A percentile compares a stretch with the other conserved stretches of the same genome.
These are phyloP conservation scores for Tagetes patula DNA, from an alignment of 129 eudicot genomes.

Conservation along the genomic window DNA sequence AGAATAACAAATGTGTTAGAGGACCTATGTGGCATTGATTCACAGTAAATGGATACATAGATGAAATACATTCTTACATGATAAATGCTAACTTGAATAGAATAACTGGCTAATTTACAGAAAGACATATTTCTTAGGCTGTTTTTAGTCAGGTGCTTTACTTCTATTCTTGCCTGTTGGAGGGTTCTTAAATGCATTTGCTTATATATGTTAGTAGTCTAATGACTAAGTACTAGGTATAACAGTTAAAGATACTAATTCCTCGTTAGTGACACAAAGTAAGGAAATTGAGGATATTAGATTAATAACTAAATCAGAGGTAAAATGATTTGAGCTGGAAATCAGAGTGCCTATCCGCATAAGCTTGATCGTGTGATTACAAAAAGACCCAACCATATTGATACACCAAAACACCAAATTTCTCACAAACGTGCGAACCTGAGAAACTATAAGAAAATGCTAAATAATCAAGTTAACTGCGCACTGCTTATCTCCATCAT, in stretches of 20 bases:
- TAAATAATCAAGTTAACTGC: not conserved
- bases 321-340: not conserved
- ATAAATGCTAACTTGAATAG: slow-evolving; percentile 9
- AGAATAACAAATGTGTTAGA: not conserved
- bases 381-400: slow-evolving; percentile 10
- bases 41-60: not conserved
- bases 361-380: not conserved
- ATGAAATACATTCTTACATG: not conserved
- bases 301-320: not conserved
- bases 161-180: not conserved
- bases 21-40: not conserved
- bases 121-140: slow-evolving; percentile 8
- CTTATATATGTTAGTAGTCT: not conserved
- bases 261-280: not conserved
- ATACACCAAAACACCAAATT: slow-evolving; percentile 8
- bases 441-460: not conserved
- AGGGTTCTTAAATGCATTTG: not conserved
- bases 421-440: not conserved
- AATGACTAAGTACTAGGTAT: slow-evolving; percentile 10
- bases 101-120: not conserved
- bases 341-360: not conserved
- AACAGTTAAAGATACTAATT: not conserved
- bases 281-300: not conserved
- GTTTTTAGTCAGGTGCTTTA: not conserved
- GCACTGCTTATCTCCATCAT: slow-evolving; percentile 11